A percentile compares a stretch with the other conserved stretches of the same genome.
phyloP scores from a whole-genome alignment of 2,329 filamentous ascomycete species.

The Cladosporium oxysporum region DNA sequence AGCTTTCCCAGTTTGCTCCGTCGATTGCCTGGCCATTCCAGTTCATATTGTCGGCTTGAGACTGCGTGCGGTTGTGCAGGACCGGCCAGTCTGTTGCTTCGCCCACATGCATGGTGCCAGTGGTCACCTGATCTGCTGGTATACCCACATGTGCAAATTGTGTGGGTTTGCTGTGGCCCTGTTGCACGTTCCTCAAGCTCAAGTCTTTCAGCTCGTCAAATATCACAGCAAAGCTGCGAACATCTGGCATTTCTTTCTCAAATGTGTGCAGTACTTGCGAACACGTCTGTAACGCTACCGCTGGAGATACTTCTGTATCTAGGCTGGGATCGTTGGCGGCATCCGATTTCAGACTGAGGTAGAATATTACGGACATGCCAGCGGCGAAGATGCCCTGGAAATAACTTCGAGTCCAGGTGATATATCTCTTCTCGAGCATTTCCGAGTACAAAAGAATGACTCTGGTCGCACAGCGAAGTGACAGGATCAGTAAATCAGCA shows the following conservation, averaged over 20 bases:
- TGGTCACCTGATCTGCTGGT: not conserved
- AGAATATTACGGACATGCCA: slow-evolving; percentile 34
- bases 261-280: slow-evolving; percentile 14
- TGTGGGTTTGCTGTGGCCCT: not conserved
- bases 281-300: not conserved
- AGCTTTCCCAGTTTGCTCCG: not conserved
- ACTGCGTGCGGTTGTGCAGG: not conserved
- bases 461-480: slow-evolving; percentile 36
- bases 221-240: slow-evolving; percentile 14
- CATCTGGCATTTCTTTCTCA: slow-evolving; percentile 18
- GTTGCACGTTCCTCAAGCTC: slow-evolving; percentile 1
- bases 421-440: slow-evolving; percentile 39
- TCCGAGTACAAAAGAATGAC: slow-evolving; percentile 44
- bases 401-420: slow-evolving; percentile 51
- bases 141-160: not conserved
- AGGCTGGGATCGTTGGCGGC: not conserved
- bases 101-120: not conserved
- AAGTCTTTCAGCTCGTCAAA: slow-evolving; percentile 16
- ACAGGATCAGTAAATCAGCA: slow-evolving; percentile 14
- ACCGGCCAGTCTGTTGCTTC: not conserved
- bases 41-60: not conserved
- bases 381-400: slow-evolving; percentile 53
- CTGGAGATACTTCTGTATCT: not conserved
- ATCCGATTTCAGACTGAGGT: not conserved
- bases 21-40: not conserved